These are phyloP conservation scores for Schizochytrium sp. DNA, from an alignment of 108 stramenopile genomes.

Conservation along the genomic window DNA sequence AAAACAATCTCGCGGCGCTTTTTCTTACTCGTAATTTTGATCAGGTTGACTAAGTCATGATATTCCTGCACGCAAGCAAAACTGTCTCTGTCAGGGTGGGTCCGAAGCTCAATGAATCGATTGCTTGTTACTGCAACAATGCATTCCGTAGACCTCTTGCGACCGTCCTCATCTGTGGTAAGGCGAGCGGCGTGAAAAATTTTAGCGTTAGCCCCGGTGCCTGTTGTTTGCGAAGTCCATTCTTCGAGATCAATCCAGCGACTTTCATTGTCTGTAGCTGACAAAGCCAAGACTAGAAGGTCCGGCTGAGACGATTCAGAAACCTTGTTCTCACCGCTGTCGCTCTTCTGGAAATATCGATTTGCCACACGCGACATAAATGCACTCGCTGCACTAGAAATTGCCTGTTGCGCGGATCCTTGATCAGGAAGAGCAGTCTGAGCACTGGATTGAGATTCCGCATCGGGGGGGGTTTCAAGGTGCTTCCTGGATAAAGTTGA, in stretches of 20 bases:
- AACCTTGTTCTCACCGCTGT: background rate
- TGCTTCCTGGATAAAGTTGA: too few relatives aligned
- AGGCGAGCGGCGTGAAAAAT: background rate
- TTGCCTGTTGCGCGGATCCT: background rate
- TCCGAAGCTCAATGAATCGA: background rate
- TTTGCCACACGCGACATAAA: slow-evolving; percentile 15
- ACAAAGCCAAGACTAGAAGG: background rate
- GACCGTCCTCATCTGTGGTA: background rate
- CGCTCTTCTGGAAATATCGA: background rate
- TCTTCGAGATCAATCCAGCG: background rate
- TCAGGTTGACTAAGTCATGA: background rate
- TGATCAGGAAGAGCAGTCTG: too few relatives aligned
- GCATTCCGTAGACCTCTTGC: background rate
- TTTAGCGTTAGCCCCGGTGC: background rate
- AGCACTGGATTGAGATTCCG: too few relatives aligned
- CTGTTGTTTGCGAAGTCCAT: background rate
- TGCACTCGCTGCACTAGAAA: background rate
- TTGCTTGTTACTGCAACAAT: background rate
- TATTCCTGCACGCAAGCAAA: slow-evolving; percentile 19
- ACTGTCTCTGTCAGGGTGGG: background rate
- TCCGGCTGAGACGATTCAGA: background rate
- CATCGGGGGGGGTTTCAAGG: too few relatives aligned
- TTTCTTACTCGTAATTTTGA: slow-evolving; percentile 35
- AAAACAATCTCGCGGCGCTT: slow-evolving; percentile 40
- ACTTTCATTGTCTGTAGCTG: background rate